A percentile compares a stretch with the other conserved stretches of the same genome.
Conservation (phyloP, 208 protist species). For the Lotmaria passim region DNA sequence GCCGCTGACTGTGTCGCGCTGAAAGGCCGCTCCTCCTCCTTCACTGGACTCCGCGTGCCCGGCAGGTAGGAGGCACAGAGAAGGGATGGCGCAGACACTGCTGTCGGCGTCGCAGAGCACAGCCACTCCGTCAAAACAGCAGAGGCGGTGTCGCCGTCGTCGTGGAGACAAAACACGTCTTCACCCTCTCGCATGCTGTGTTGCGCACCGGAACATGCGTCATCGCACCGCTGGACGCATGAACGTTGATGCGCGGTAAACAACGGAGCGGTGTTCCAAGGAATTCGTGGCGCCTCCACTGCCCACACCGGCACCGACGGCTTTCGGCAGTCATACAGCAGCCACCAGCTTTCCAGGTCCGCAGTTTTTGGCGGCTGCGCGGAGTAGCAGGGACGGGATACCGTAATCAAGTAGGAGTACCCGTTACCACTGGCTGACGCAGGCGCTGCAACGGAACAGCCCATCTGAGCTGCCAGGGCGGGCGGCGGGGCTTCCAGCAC, state of each 20-base stretch:
- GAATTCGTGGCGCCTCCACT: conserved; percentile 3
- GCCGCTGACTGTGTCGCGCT: too few species aligned
- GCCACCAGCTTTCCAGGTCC: conserved; percentile 3
- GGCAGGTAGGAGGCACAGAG: conserved; percentile 23
- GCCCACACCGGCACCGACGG: conserved; percentile 25
- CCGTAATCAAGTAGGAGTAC: conserved; percentile 24
- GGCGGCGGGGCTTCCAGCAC: conserved; percentile 25
- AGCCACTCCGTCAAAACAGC: conserved; percentile 12
- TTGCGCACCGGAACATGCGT: background rate
- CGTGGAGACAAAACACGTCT: too few species aligned
- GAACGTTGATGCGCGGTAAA: too few species aligned
- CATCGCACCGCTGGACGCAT: too few species aligned
- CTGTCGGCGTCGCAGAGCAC: background rate
- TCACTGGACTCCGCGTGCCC: too few species aligned
- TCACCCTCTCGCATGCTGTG: too few species aligned
- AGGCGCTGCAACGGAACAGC: too few species aligned
- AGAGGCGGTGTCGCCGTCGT: too few species aligned
- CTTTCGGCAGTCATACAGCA: conserved; percentile 33
- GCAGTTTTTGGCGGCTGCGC: too few species aligned
- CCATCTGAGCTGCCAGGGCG: too few species aligned
- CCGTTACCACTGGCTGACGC: background rate
- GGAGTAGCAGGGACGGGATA: background rate
- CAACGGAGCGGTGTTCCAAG: background rate
- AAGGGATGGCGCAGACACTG: background rate
- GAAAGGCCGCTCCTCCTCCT: too few species aligned